Evolutionary conservation across 2,329 filamentous ascomycete species (phyloP).

Genomic region (Scedosporium apiospermum): DNA sequence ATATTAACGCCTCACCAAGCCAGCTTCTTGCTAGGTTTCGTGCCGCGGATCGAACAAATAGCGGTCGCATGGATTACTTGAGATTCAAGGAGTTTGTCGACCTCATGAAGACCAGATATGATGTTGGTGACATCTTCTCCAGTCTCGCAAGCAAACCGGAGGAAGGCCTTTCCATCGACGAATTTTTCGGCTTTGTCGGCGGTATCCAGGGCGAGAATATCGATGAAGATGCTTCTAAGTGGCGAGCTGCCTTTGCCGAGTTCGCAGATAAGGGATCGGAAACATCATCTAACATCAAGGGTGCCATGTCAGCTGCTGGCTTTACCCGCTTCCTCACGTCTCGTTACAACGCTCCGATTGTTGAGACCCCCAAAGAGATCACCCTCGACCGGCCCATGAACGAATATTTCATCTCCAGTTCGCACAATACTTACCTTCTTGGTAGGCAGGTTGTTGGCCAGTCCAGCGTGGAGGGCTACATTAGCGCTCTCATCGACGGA

Average conservation of each 20-base stretch:
- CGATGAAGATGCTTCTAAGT: slow-evolving; percentile 44
- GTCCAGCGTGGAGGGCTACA: slow-evolving; percentile 93
- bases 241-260: slow-evolving; percentile 64
- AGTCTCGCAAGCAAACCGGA: slow-evolving; percentile 48
- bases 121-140: slow-evolving; percentile 67
- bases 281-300: neutral
- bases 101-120: slow-evolving; percentile 73
- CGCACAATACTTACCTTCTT: slow-evolving; percentile 94
- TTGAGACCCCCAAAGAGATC: slow-evolving; percentile 49
- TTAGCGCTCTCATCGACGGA: slow-evolving; percentile 74
- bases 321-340: slow-evolving; percentile 74
- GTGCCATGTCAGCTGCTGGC: slow-evolving; percentile 65
- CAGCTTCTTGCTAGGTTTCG: slow-evolving; percentile 67
- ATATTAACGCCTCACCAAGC: slow-evolving; percentile 78
- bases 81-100: slow-evolving; percentile 81
- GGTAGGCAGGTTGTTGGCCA: slow-evolving; percentile 83
- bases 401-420: slow-evolving; percentile 97
- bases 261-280: slow-evolving; percentile 32
- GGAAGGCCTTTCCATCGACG: slow-evolving; percentile 56
- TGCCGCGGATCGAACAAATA: slow-evolving; percentile 55
- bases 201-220: slow-evolving; percentile 69
- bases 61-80: slow-evolving; percentile 61
- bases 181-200: slow-evolving; percentile 69
- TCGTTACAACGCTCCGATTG: slow-evolving; percentile 59
- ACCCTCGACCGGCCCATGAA: slow-evolving; percentile 76